Percentiles rank a stretch among this genome's conserved stretches.
phyloP scores from a whole-genome alignment of 441 rosid species.

The Brassica hybrid region DNA sequence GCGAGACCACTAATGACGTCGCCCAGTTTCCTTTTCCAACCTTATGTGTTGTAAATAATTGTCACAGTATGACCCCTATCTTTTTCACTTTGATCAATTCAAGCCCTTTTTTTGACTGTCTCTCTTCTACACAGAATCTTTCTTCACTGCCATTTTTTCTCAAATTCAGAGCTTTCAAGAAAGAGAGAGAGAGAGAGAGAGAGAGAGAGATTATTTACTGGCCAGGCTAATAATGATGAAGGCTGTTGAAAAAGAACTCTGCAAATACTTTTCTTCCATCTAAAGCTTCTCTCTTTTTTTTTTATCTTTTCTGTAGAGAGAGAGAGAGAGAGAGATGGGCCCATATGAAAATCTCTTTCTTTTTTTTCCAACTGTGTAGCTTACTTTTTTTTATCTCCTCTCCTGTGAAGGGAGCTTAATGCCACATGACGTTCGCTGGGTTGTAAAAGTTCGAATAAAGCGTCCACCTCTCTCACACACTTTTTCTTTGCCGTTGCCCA shows the following conservation, averaged over 20 bases:
- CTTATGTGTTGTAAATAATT: background rate
- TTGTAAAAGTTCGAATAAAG: constrained; percentile 40
- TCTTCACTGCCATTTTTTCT: constrained; percentile 32
- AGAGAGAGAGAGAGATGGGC: constrained; percentile 21
- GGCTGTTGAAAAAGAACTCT: constrained; percentile 34
- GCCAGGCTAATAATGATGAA: constrained; percentile 38
- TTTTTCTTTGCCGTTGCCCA: constrained; percentile 35
- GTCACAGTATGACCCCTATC: constrained; percentile 18
- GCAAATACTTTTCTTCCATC: constrained; percentile 40
- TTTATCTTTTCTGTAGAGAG: no score
- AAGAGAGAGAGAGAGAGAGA: background rate
- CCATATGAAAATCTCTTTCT: constrained; percentile 17
- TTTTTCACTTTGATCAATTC: background rate
- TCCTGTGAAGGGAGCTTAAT: constrained; percentile 5
- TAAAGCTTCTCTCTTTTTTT: constrained; percentile 38
- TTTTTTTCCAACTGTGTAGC: constrained; percentile 33
- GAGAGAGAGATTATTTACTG: constrained; percentile 9
- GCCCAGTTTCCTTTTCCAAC: background rate
- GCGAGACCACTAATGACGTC: background rate
- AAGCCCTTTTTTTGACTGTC: background rate
- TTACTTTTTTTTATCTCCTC: background rate
- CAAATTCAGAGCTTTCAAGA: constrained; percentile 40
- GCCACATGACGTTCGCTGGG: constrained; percentile 34
- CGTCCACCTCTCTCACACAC: constrained; percentile 14
- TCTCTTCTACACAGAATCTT: background rate